phyloP scores from a whole-genome alignment of 164 flowering plant species.

The Akebia trifoliata region DNA sequence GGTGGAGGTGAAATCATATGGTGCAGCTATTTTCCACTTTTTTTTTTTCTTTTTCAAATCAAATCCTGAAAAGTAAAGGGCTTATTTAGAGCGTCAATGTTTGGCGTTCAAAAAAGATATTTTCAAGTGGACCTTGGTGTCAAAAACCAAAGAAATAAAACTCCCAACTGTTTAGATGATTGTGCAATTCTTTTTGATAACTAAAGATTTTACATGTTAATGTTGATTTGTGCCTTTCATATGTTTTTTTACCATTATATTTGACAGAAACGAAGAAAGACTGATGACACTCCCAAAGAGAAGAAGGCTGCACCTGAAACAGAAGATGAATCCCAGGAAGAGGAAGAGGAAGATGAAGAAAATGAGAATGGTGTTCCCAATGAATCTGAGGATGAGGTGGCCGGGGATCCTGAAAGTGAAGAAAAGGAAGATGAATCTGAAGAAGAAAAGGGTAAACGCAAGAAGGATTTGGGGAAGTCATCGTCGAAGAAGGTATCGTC shows the following conservation, averaged over 20 bases:
- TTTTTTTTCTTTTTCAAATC: too few species aligned
- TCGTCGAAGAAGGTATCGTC: constrained; percentile 41
- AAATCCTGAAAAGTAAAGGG: too few species aligned
- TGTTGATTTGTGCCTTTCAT: background rate
- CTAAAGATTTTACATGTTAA: background rate
- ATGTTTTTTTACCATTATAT: background rate
- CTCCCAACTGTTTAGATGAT: too few species aligned
- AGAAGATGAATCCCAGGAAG: constrained; percentile 65
- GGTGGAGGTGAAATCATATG: too few species aligned
- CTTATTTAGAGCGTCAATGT: too few species aligned
- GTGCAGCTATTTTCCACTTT: too few species aligned
- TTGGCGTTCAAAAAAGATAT: too few species aligned
- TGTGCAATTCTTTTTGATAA: background rate
- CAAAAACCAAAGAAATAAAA: too few species aligned
- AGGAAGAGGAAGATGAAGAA: constrained; percentile 46
- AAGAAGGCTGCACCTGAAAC: constrained; percentile 37
- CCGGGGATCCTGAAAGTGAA: constrained; percentile 60
- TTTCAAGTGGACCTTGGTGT: too few species aligned
- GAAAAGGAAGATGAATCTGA: constrained; percentile 46
- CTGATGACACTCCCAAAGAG: constrained; percentile 29
- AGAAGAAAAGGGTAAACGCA: constrained; percentile 38
- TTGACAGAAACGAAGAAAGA: constrained; percentile 41
- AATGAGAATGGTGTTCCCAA: constrained; percentile 52
- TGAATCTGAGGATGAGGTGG: constrained; percentile 51
- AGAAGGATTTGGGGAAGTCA: constrained; percentile 23